Evolutionary conservation across 805 yeast genomes (phyloP).

Genomic region (Cyberlindnera nakhonratchasimensis): DNA sequence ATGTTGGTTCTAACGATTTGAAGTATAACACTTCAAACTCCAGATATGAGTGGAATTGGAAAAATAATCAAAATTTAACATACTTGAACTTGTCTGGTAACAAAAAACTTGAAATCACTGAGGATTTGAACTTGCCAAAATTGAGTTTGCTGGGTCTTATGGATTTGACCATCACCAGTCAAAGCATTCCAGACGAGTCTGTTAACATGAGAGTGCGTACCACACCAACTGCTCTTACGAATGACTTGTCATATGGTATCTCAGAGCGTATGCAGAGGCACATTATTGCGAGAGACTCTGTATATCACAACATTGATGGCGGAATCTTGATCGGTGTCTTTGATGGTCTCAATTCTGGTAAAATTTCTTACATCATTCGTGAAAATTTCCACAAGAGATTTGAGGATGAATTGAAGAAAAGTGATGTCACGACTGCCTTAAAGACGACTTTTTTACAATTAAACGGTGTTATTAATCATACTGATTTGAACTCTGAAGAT

Average conservation of each 20-base stretch:
- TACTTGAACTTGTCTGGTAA: constrained; percentile 92
- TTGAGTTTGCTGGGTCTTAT: constrained; percentile 78
- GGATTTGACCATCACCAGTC: constrained; percentile 91
- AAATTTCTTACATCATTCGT: constrained; percentile 70
- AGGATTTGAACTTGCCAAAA: constrained; percentile 71
- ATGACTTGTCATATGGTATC: constrained; percentile 76
- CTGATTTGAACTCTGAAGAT: constrained; percentile 61
- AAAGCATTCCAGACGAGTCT: constrained; percentile 84
- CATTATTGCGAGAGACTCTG: constrained; percentile 77
- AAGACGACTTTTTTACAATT: constrained; percentile 75
- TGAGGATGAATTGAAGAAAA: constrained; percentile 56
- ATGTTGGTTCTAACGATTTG: constrained; percentile 86
- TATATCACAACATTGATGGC: constrained; percentile 83
- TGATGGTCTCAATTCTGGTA: constrained; percentile 73
- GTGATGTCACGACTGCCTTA: constrained; percentile 65
- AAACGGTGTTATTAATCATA: constrained; percentile 66
- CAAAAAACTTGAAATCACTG: constrained; percentile 83
- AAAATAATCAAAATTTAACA: constrained; percentile 67
- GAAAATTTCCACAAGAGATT: constrained; percentile 65
- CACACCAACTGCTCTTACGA: constrained; percentile 74
- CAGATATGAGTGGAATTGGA: constrained; percentile 99
- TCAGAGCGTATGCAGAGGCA: constrained; percentile 79
- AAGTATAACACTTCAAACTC: constrained; percentile 91
- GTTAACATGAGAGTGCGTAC: constrained; percentile 84
- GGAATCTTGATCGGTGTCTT: constrained; percentile 74